Conservation (phyloP, 2,329 filamentous ascomycete species). For the Arthrobotrys musiformis region DNA sequence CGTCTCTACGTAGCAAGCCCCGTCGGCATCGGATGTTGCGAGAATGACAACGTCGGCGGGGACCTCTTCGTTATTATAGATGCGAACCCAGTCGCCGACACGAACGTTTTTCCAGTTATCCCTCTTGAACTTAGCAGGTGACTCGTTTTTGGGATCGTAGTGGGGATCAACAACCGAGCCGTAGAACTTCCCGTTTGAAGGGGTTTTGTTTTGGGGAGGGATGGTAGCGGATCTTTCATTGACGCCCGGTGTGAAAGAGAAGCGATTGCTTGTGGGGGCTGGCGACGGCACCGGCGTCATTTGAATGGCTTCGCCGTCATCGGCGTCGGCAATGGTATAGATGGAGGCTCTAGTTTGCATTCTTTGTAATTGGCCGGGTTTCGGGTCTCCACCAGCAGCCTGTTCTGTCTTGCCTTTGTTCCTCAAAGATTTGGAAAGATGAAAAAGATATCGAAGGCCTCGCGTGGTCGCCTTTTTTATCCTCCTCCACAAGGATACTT, state of each 20-base stretch:
- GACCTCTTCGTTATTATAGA: conserved; percentile 95
- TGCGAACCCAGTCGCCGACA: conserved; percentile 93
- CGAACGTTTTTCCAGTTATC: conserved; percentile 95
- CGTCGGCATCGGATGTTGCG: conserved; percentile 91
- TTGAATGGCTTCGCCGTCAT: conserved; percentile 75
- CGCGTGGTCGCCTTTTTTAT: conserved; percentile 88
- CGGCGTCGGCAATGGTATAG: conserved; percentile 66
- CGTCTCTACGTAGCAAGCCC: conserved; percentile 96
- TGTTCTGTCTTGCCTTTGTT: conserved; percentile 61
- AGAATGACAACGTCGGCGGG: conserved; percentile 93
- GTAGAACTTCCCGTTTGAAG: conserved; percentile 61
- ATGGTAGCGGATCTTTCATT: conserved; percentile 28
- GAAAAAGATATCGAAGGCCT: conserved; percentile 65
- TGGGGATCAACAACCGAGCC: conserved; percentile 80
- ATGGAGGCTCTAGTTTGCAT: conserved; percentile 59
- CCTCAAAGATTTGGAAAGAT: conserved; percentile 67
- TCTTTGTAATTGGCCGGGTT: conserved; percentile 55
- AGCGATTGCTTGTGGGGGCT: conserved; percentile 67
- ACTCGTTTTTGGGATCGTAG: conserved; percentile 64
- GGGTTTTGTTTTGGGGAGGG: conserved; percentile 56
- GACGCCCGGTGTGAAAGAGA: conserved; percentile 60
- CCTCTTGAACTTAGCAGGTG: conserved; percentile 83
- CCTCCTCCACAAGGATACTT: conserved; percentile 83
- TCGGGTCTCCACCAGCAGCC: conserved; percentile 60
- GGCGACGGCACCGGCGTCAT: conserved; percentile 96